These are phyloP conservation scores for Boletus holoroseus DNA, from an alignment of 1,284 basidiomycete species.

Conservation along the genomic window DNA sequence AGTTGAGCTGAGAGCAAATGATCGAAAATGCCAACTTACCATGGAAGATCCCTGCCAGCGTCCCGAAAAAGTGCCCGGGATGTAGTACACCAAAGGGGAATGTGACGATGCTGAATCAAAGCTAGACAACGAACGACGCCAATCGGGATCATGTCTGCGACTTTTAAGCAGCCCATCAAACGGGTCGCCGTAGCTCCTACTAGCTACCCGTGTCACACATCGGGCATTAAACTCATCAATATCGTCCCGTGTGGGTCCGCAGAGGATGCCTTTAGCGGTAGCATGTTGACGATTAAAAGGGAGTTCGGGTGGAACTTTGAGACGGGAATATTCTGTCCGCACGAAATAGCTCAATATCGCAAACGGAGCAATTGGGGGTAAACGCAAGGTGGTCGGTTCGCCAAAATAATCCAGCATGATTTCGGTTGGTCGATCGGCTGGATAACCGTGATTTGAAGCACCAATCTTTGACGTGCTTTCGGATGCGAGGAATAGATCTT, in stretches of 20 bases:
- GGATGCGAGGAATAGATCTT: conserved; percentile 19
- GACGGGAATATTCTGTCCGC: conserved; percentile 35
- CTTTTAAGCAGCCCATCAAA: conserved; percentile 29
- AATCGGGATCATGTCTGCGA: conserved; percentile 31
- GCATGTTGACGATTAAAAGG: conserved; percentile 26
- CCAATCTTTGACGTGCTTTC: neutral
- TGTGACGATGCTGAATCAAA: neutral
- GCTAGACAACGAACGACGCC: conserved; percentile 25
- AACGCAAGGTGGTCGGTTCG: conserved; percentile 25
- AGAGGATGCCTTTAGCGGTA: conserved; percentile 22
- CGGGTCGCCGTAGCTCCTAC: conserved; percentile 17
- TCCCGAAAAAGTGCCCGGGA: conserved; percentile 41
- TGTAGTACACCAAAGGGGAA: conserved; percentile 29
- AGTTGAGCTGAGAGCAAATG: conserved; percentile 10
- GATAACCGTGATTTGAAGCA: conserved; percentile 18
- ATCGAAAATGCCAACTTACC: conserved; percentile 27
- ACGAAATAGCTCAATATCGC: conserved; percentile 45
- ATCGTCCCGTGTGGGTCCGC: conserved; percentile 43
- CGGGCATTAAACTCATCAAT: conserved; percentile 38
- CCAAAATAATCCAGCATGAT: conserved; percentile 42
- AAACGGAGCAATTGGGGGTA: conserved; percentile 42
- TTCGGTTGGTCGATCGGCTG: conserved; percentile 27
- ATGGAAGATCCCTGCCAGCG: conserved; percentile 45
- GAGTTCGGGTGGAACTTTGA: conserved; percentile 38
- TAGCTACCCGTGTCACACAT: conserved; percentile 37